Percentiles rank a stretch among this genome's conserved stretches.
These are phyloP conservation scores for Thuja plicata DNA, from an alignment of 83 land plant genomes.

Conservation along the genomic window DNA sequence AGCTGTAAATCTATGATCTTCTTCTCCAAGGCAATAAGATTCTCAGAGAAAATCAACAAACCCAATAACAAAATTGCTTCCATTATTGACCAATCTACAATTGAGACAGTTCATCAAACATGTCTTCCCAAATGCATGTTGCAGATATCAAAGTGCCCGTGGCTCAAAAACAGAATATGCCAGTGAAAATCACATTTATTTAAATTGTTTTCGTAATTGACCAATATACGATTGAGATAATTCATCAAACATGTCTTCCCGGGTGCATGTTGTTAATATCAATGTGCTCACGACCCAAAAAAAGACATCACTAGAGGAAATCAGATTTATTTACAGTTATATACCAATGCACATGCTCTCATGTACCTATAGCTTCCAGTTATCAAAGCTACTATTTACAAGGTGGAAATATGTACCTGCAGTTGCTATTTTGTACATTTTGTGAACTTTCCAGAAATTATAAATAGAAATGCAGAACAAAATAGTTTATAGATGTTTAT, in stretches of 20 bases:
- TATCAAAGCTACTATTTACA: background rate
- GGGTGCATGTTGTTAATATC: background rate
- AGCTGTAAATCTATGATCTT: background rate
- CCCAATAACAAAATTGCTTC: background rate
- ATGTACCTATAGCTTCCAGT: background rate
- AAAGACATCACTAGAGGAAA: background rate
- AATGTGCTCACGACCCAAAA: background rate
- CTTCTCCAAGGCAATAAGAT: background rate
- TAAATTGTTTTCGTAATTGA: background rate
- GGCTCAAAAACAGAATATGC: background rate
- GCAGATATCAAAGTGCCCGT: background rate
- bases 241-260: background rate
- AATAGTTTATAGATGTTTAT: too few relatives aligned
- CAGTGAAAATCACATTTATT: background rate
- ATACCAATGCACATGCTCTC: background rate
- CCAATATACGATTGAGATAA: background rate
- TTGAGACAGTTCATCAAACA: background rate
- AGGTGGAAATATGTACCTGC: background rate
- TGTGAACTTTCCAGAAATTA: too few relatives aligned
- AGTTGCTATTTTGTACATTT: too few relatives aligned
- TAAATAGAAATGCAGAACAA: too few relatives aligned
- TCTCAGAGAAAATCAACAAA: background rate
- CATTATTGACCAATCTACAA: background rate
- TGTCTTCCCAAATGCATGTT: background rate
- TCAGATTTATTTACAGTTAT: background rate